phyloP scores from a whole-genome alignment of 805 yeast genomes.

The Saturnispora ahearnii region DNA sequence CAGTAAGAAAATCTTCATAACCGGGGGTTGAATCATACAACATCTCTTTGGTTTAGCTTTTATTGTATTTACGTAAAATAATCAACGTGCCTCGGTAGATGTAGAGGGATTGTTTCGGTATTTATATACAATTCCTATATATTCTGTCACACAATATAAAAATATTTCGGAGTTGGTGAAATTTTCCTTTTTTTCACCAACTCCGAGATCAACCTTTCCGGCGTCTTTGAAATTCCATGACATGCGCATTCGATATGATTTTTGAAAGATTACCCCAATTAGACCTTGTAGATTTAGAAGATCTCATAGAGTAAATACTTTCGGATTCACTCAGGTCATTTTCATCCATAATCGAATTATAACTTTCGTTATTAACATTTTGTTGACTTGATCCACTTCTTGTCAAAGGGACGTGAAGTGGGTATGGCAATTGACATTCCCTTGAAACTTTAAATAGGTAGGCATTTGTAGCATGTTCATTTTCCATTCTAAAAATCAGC shows the following conservation, averaged over 20 bases:
- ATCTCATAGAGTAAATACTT: constrained; percentile 24
- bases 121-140: no score
- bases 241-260: constrained; percentile 66
- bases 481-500: constrained; percentile 89
- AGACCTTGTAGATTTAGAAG: constrained; percentile 6
- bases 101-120: no score
- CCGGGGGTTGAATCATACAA: no score
- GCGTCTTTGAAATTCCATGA: constrained; percentile 74
- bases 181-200: no score
- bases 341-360: neutral
- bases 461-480: constrained; percentile 90
- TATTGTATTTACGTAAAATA: no score
- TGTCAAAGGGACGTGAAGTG: constrained; percentile 25
- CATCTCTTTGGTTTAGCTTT: no score
- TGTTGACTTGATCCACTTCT: constrained; percentile 7
- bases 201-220: constrained; percentile 15
- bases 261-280: constrained; percentile 33
- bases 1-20: no score
- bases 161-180: no score
- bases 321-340: neutral
- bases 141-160: no score
- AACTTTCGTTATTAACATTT: neutral
- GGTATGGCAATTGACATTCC: constrained; percentile 81
- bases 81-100: no score
- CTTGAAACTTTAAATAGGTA: constrained; percentile 76